Percentiles rank a stretch among this genome's conserved stretches.
Conservation (phyloP, 805 yeast genomes). For the Naumovozyma baii region DNA sequence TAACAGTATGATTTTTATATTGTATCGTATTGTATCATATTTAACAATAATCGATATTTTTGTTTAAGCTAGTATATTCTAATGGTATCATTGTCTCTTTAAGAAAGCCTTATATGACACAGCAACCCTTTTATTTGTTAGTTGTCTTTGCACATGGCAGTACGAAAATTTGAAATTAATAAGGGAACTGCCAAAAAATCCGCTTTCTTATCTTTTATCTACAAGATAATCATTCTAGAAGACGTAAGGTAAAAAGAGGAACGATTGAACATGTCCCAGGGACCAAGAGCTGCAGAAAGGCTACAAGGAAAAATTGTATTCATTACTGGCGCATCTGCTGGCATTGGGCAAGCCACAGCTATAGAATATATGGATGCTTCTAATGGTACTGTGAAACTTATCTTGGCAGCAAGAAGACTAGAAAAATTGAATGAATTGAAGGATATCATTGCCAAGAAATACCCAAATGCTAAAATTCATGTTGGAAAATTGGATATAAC, state of each 20-base stretch:
- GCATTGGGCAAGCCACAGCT: conserved; percentile 92
- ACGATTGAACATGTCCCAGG: conserved; percentile 45
- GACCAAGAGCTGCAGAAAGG: conserved; percentile 67
- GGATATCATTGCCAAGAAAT: conserved; percentile 37
- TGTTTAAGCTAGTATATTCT: no score
- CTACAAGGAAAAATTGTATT: conserved; percentile 69
- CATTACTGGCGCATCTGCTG: conserved; percentile 95
- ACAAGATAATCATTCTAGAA: neutral
- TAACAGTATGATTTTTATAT: no score
- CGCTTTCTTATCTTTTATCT: neutral
- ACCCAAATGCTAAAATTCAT: conserved; percentile 38
- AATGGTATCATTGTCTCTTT: no score
- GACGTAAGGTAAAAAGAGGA: no score
- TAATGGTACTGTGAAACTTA: conserved; percentile 57
- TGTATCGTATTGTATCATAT: no score
- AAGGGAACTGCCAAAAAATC: no score
- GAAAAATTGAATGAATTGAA: conserved; percentile 48
- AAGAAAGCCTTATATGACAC: no score
- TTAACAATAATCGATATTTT: no score
- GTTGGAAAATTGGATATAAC: conserved; percentile 49
- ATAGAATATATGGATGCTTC: conserved; percentile 71
- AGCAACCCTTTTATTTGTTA: no score
- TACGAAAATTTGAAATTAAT: no score
- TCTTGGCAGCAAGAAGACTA: conserved; percentile 70
- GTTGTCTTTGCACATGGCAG: no score